These are phyloP conservation scores for Penicillium argentinense DNA, from an alignment of 495 filamentous ascomycete species.

Conservation along the genomic window DNA sequence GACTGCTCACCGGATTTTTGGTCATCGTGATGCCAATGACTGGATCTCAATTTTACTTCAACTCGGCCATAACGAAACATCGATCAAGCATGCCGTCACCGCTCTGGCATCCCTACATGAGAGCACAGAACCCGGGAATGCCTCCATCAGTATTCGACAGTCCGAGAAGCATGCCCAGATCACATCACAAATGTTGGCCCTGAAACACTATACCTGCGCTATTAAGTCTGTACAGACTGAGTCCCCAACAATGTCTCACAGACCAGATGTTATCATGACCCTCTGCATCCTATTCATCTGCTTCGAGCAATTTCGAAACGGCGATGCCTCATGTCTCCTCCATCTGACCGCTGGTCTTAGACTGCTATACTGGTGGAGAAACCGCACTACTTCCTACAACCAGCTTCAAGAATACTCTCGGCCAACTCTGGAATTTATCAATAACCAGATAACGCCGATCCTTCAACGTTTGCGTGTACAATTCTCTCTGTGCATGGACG, in stretches of 20 bases:
- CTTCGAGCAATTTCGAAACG: slow-evolving; percentile 16
- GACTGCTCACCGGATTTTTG: slow-evolving; percentile 8
- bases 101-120: slow-evolving; percentile 16
- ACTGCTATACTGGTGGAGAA: slow-evolving; percentile 9
- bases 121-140: slow-evolving; percentile 1
- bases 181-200: slow-evolving; percentile 1
- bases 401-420: slow-evolving; percentile 4
- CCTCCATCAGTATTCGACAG: not conserved
- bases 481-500: slow-evolving; percentile 11
- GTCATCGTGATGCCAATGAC: slow-evolving; percentile 1
- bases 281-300: slow-evolving; percentile 17
- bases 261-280: slow-evolving; percentile 3
- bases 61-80: not conserved
- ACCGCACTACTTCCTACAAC: not conserved
- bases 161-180: slow-evolving; percentile 2
- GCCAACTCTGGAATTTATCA: not conserved
- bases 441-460: slow-evolving; percentile 3
- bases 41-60: slow-evolving; percentile 7
- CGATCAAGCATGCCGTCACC: slow-evolving; percentile 10
- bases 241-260: not conserved
- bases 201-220: slow-evolving; percentile 5
- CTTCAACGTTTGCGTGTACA: slow-evolving; percentile 8
- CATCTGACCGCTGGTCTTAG: slow-evolving; percentile 7
- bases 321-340: slow-evolving; percentile 11
- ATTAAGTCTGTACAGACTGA: slow-evolving; percentile 2